Evolutionary conservation across 2,329 filamentous ascomycete genomes (phyloP).

Genomic region (Penicillium sp.): DNA sequence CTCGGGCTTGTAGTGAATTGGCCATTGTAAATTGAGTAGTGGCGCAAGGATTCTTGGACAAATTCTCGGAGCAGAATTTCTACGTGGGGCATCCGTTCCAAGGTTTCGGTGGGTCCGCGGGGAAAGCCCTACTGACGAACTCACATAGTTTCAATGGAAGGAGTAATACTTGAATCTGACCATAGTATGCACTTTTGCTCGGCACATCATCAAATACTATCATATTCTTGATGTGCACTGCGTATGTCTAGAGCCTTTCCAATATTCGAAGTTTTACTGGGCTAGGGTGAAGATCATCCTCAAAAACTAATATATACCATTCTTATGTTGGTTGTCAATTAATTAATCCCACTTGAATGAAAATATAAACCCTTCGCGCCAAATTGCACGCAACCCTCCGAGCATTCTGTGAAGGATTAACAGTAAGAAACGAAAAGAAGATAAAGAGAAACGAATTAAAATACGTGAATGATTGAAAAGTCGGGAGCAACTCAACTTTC

Average conservation of each 20-base stretch:
- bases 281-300: neutral
- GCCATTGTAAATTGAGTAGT: slow-evolving; percentile 27
- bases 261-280: neutral
- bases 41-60: neutral
- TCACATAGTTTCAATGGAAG: no score
- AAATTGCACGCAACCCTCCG: neutral
- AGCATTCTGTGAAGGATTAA: neutral
- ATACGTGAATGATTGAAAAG: neutral
- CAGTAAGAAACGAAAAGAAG: neutral
- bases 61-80: neutral
- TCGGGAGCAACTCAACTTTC: no score
- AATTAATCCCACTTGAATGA: neutral
- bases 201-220: no score
- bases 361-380: neutral
- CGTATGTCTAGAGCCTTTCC: neutral
- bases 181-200: no score
- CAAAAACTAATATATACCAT: neutral
- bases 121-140: neutral
- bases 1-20: slow-evolving; percentile 45
- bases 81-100: slow-evolving; percentile 10
- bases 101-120: slow-evolving; percentile 3
- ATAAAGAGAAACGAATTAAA: neutral
- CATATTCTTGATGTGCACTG: no score
- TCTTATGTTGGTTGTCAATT: neutral
- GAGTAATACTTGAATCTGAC: no score